Percentiles rank a stretch among this genome's conserved stretches.
These are phyloP conservation scores for Daldinia concentrica DNA, from an alignment of 495 filamentous ascomycete genomes.

Conservation along the genomic window DNA sequence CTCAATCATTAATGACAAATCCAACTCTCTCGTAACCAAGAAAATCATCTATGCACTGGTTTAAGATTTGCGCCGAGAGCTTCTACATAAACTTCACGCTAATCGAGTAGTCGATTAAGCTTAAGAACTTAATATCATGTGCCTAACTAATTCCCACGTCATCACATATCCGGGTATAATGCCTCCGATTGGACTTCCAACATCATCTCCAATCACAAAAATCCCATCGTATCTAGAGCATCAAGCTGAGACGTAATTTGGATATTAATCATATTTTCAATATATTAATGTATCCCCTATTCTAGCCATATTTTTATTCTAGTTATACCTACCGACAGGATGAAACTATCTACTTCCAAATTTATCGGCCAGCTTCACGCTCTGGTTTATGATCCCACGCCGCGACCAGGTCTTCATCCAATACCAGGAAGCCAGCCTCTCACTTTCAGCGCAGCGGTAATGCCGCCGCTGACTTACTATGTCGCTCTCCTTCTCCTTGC, in stretches of 20 bases:
- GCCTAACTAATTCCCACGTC: constrained; percentile 23
- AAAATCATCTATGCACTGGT: not conserved
- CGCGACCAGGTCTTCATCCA: constrained; percentile 30
- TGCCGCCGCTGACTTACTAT: constrained; percentile 32
- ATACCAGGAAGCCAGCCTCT: constrained; percentile 32
- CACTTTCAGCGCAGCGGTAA: constrained; percentile 24
- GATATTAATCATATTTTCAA: not conserved
- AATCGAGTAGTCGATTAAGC: not conserved
- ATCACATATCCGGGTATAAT: not conserved
- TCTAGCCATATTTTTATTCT: not conserved
- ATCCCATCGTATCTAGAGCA: not conserved
- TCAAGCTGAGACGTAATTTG: not conserved
- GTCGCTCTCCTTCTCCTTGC: constrained; percentile 31
- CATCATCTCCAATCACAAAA: constrained; percentile 7
- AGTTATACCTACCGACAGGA: not conserved
- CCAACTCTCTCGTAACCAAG: not conserved
- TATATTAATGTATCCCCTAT: not conserved
- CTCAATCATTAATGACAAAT: not conserved
- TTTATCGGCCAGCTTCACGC: constrained; percentile 15
- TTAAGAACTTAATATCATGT: not conserved
- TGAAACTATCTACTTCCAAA: constrained; percentile 1
- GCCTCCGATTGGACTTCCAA: not conserved
- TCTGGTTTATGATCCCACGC: constrained; percentile 7
- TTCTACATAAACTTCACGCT: not conserved
- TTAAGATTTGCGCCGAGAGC: not conserved